Evolutionary conservation across 164 flowering plant genomes (phyloP).

Genomic region (Kalanchoe fedtschenkoi): DNA sequence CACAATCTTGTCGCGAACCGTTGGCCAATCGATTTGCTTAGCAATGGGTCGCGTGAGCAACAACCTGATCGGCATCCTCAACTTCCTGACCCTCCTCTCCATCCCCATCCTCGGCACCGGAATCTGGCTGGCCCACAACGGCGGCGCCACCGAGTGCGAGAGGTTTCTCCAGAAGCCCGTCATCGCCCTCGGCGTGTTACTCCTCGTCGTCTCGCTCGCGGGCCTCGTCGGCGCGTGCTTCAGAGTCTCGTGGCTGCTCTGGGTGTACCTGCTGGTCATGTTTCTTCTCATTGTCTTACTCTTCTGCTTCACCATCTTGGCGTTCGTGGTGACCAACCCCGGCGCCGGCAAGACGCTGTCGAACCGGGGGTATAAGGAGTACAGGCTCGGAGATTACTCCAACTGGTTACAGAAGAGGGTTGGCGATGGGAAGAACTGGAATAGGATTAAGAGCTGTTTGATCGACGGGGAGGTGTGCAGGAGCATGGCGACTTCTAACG

Average conservation of each 20-base stretch:
- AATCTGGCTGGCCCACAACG: slow-evolving; percentile 38
- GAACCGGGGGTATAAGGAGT: slow-evolving; percentile 38
- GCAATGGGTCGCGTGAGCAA: slow-evolving; percentile 19
- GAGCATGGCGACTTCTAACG: neutral
- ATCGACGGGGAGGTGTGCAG: slow-evolving; percentile 28
- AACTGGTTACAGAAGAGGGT: slow-evolving; percentile 49
- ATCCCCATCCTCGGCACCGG: slow-evolving; percentile 52
- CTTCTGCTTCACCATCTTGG: slow-evolving; percentile 35
- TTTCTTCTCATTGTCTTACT: slow-evolving; percentile 31
- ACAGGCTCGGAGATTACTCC: slow-evolving; percentile 35
- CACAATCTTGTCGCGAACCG: too few species aligned
- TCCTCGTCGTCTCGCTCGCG: slow-evolving; percentile 38
- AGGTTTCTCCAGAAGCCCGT: slow-evolving; percentile 30
- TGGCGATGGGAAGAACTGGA: slow-evolving; percentile 28
- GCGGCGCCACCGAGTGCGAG: slow-evolving; percentile 38
- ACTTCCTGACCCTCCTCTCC: slow-evolving; percentile 48
- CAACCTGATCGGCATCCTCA: slow-evolving; percentile 36
- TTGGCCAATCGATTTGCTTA: too few species aligned
- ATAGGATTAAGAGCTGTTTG: slow-evolving; percentile 36
- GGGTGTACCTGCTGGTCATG: slow-evolving; percentile 44
- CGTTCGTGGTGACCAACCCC: slow-evolving; percentile 40
- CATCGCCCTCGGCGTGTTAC: slow-evolving; percentile 34
- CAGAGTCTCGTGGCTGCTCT: slow-evolving; percentile 32
- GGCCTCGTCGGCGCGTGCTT: slow-evolving; percentile 52
- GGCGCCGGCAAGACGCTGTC: slow-evolving; percentile 34